Evolutionary conservation across 2,329 filamentous ascomycete species (phyloP).

Genomic region (Xylariales sp.): DNA sequence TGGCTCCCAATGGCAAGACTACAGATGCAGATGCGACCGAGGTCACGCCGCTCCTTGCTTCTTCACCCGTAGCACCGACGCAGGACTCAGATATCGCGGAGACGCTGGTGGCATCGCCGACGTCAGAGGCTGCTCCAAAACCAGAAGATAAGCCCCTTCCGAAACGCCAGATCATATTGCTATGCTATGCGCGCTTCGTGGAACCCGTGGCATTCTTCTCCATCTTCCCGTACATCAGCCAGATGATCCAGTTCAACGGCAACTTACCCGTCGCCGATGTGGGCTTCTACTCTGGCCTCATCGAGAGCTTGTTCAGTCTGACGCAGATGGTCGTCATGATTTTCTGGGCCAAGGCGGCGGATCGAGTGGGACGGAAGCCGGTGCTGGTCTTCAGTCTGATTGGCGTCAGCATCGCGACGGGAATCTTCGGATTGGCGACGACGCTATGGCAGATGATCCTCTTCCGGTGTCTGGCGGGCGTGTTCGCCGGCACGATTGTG

Average conservation of each 20-base stretch:
- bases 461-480: constrained; percentile 64
- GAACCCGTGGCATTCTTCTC: constrained; percentile 81
- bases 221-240: constrained; percentile 75
- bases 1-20: no score
- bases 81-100: constrained; percentile 16
- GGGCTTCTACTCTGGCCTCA: constrained; percentile 75
- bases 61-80: constrained; percentile 12
- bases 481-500: constrained; percentile 70
- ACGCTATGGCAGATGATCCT: constrained; percentile 71
- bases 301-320: constrained; percentile 68
- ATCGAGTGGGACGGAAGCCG: constrained; percentile 67
- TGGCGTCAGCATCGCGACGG: constrained; percentile 57
- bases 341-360: constrained; percentile 63
- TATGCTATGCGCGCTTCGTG: constrained; percentile 68
- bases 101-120: constrained; percentile 10
- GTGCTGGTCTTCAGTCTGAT: constrained; percentile 62
- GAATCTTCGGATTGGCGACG: constrained; percentile 63
- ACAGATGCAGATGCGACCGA: constrained; percentile 20
- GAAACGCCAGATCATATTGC: constrained; percentile 61
- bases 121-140: constrained; percentile 17
- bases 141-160: constrained; percentile 47
- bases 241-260: constrained; percentile 69
- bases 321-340: constrained; percentile 78
- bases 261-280: constrained; percentile 59
- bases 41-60: constrained; percentile 26